Conservation (phyloP, 2,329 filamentous ascomycete genomes). For the Akanthomyces muscarius region DNA sequence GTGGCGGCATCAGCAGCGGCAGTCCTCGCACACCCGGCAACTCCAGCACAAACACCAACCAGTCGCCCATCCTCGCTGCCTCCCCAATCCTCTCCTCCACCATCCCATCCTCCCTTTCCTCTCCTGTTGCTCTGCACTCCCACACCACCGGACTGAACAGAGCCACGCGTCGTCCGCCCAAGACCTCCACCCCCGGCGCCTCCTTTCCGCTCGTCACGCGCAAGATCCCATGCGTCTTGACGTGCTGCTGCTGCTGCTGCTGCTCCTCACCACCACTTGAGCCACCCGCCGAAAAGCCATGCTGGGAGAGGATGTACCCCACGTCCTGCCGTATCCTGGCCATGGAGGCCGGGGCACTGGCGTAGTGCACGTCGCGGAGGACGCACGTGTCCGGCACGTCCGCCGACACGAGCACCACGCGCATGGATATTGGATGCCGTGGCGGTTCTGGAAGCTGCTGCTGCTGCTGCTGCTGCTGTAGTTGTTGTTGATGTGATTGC, state of each 20-base stretch:
- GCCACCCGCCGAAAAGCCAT: not conserved
- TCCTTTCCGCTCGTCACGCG: not conserved
- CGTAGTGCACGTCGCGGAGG: conserved; percentile 11
- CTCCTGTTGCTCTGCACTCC: conserved; percentile 26
- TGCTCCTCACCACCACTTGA: too few relatives aligned
- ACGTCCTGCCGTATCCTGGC: not conserved
- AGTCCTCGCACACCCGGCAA: not conserved
- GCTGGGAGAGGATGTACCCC: not conserved
- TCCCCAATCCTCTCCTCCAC: conserved; percentile 1
- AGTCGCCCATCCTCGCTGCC: conserved; percentile 11
- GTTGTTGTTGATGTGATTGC: not conserved
- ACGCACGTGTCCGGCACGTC: not conserved
- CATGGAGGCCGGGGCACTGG: not conserved
- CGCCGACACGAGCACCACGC: not conserved
- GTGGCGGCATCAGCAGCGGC: too few relatives aligned
- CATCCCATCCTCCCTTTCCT: conserved; percentile 23
- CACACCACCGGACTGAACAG: conserved; percentile 26
- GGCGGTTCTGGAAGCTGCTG: not conserved
- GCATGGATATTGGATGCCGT: conserved; percentile 1
- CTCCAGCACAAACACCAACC: conserved; percentile 12
- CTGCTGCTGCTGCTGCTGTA: not conserved
- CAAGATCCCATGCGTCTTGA: not conserved
- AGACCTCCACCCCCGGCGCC: conserved; percentile 7
- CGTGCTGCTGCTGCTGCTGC: too few relatives aligned
- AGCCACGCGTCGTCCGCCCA: conserved; percentile 10